Evolutionary conservation across 306 rosid species (phyloP), one percentile per base, ranked within the genome.

Genomic region (Begonia loranthoides): DNA sequence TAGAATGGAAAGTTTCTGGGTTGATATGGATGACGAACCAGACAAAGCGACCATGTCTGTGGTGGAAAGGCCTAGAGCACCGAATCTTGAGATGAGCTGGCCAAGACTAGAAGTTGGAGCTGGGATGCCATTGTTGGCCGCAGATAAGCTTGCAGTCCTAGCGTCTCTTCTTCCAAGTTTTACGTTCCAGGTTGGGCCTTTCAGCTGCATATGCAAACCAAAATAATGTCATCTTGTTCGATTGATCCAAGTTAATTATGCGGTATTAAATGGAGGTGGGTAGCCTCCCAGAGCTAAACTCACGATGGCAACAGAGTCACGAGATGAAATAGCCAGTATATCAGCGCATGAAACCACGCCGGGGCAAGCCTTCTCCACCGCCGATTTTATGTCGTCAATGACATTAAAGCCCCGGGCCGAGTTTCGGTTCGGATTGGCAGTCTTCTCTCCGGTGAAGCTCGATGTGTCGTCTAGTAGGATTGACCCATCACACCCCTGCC

Each of bases 131-230:
- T 63, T 82, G 58, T 85, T 85, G 13, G 97, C 94, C 13, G 82
- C 95, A 11, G 87, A 58, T 33, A 17, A 68, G 66, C 95, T 90
- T 0, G 97, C 49, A 0, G 75, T 79, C 36, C 17, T 82, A 0
- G 94, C 67, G 34, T 90, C 97, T 70, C 95, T 82, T 74, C 97
- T 78, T 64, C 95, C 95, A 45, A 90, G 66, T 55, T 82, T 90
- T 2, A 85, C 90, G 45, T 77, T 57, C 97, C 95, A 90, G 11
- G 2, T 54, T 17, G 90, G 94, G 1, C 97, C 97, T 60, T 87
- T 94, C 24, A 90, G 94, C 97, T 90, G 39, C 54, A 63, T 4
- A 9, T 3, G 15, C 6, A 28, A 28, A 28, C 36, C 36, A 28
- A 28, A 28, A 4, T 28, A 28, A 28, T 28, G 36, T 28, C 36